A percentile compares a stretch with the other conserved stretches of the same genome.
Conservation (phyloP, 495 filamentous ascomycete genomes). For the Aspergillus bridgeri region DNA sequence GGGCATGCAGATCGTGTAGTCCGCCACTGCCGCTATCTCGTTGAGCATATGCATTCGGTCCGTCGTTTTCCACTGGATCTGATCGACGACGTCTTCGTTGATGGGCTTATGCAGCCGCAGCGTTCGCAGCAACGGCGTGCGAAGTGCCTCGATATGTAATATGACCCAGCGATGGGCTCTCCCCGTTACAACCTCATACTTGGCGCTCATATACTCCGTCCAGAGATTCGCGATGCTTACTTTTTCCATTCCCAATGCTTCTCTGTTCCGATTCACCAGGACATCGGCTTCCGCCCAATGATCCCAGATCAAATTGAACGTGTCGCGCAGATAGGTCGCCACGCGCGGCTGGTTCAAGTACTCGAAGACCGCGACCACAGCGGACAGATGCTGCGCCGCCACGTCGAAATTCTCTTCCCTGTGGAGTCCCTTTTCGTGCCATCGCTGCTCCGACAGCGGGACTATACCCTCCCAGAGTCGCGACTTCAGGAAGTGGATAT, state of each 20-base stretch:
- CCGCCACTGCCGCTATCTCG: slow-evolving; percentile 18
- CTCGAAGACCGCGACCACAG: slow-evolving; percentile 31
- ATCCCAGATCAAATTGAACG: slow-evolving; percentile 28
- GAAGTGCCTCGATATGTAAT: slow-evolving; percentile 19
- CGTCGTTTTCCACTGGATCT: slow-evolving; percentile 18
- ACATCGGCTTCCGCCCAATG: slow-evolving; percentile 22
- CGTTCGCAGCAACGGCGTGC: slow-evolving; percentile 14
- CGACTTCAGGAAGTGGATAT: slow-evolving; percentile 26
- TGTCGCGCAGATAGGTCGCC: slow-evolving; percentile 22
- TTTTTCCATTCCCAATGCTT: background rate
- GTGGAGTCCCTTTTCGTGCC: slow-evolving; percentile 30
- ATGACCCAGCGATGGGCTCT: slow-evolving; percentile 31
- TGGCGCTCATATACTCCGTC: slow-evolving; percentile 23
- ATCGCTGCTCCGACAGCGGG: slow-evolving; percentile 31
- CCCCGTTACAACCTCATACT: slow-evolving; percentile 26
- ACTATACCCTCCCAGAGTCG: slow-evolving; percentile 32
- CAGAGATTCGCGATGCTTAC: slow-evolving; percentile 25
- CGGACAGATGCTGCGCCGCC: slow-evolving; percentile 25
- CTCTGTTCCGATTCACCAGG: slow-evolving; percentile 12
- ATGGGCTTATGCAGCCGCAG: slow-evolving; percentile 2
- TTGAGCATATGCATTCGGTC: slow-evolving; percentile 23
- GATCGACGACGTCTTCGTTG: slow-evolving; percentile 7
- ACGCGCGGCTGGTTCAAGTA: slow-evolving; percentile 24
- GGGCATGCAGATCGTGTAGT: slow-evolving; percentile 23
- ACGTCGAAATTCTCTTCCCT: slow-evolving; percentile 25